Conservation (phyloP, 2,329 filamentous ascomycete species). For the Penicillium aurantiogriseum region DNA sequence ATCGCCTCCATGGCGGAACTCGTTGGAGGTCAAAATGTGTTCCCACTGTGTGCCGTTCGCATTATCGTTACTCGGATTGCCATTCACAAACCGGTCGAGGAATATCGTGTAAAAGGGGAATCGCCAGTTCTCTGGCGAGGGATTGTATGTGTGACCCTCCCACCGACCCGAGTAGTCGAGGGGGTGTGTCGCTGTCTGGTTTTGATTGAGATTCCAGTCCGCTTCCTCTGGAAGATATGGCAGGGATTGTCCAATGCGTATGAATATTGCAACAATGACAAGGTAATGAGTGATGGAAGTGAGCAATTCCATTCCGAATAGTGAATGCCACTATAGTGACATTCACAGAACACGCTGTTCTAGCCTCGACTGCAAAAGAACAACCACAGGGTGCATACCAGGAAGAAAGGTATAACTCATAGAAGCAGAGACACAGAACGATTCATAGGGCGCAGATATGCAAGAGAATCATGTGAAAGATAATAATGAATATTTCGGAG, state of each 20-base stretch:
- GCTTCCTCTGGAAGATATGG: conserved; percentile 9
- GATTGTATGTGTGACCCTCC: conserved; percentile 50
- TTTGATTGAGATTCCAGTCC: conserved; percentile 57
- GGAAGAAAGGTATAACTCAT: neutral
- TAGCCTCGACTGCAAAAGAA: neutral
- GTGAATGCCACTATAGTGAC: conserved; percentile 8
- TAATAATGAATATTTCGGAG: conserved; percentile 5
- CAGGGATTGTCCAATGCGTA: conserved; percentile 4
- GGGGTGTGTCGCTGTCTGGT: conserved; percentile 54
- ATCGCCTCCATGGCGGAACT: conserved; percentile 64
- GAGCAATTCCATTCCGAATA: conserved; percentile 4
- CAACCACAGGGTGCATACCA: conserved; percentile 1
- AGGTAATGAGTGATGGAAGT: conserved; percentile 4
- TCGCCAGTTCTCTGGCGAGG: conserved; percentile 62
- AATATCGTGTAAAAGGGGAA: conserved; percentile 66
- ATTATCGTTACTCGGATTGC: conserved; percentile 63
- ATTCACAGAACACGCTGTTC: conserved; percentile 8
- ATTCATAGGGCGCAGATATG: neutral
- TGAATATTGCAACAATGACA: conserved; percentile 5
- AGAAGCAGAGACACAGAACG: neutral
- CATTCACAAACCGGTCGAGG: conserved; percentile 63
- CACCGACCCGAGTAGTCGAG: conserved; percentile 58
- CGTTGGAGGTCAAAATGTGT: conserved; percentile 40
- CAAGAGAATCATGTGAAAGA: conserved; percentile 4
- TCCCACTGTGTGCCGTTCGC: conserved; percentile 51